Evolutionary conservation across 345 rosid species (phyloP), one percentile per base, ranked within the genome.

Genomic region (Boechera divaricarpa): DNA sequence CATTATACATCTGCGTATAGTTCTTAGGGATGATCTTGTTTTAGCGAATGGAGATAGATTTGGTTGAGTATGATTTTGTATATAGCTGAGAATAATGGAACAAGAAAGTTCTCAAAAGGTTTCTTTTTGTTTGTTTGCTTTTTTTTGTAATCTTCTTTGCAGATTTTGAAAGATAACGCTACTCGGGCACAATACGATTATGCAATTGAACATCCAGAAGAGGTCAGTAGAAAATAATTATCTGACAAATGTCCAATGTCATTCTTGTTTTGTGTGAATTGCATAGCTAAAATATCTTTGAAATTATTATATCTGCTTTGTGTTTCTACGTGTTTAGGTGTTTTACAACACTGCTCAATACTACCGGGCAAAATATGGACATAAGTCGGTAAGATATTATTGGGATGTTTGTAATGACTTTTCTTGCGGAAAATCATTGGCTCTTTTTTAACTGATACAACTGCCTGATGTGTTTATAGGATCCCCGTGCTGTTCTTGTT

Each of bases 151-250:
- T 59, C 12, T 7, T 33, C 7, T 69, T 71, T 84, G 77, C 81
- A 92, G 98, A 95, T 95, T 85, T 77, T 95, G 85, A 95, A 91
- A 84, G 99, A 95, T 82, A 97, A 95, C 42, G 89, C 89, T n/a
- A 90, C 99, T 7, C 80, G 99, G n/a, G 83, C 85, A 76, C 96
- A 92, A 36, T 95, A 92, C 79, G 98, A 95, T 84, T 95, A 92
- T 77, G 99, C 99, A 7, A 84, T 92, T 79, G 98, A 89, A 15
- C 98, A 95, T 80, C 97, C 98, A 0, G 92, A 92, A 75, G 98
- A 95, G 99, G 99, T 94, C 49, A 32, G 59, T 67, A 67, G 4
- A 26, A 53, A n/a, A 42, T 9, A 44, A 26, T 26, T 16, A 6
- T 57, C 13, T 38, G 36, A 41, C 12, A 70, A 11, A 18, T 65